Base-by-base conservation (phyloP, 73 alveolate species). In the Durusdinium trenchii region DNA sequence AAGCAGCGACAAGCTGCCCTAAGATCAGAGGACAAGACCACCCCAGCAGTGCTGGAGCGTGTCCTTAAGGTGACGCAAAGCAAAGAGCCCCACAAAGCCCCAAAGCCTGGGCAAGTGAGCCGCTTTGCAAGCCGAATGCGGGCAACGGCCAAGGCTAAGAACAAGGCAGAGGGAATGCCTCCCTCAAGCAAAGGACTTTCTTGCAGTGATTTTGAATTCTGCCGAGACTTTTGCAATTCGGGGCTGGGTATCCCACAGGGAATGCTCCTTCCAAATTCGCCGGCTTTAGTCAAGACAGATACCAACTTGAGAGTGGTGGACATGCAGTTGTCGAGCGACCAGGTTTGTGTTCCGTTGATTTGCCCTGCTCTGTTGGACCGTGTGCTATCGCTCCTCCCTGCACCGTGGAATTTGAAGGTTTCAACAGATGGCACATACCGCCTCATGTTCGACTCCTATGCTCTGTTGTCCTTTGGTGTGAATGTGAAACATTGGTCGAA, bases 361-460 rank as follows among this genome's bases (percentile, higher is more conserved):
- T 71, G 47, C 35, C 84, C 84, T 18, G 84, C 84, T 43, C 35
- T 71, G 48, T 43, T 71, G 2, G 48, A 71, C 84, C 84, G 48
- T 36, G 84, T 71, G 46, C 35, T 71, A 36, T 12, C 69, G 23
- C 47, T 71, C 12, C 47, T 71, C 23, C 45, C 45, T 1, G 47
- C 20, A 42, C 83, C 83, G 36, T 69, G 83, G 83, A 69, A 69
- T 69, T 69, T 69, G 47, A 69, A 69, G 83, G 32, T 69, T n/a
- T 69, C 83, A 23, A n/a, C 83, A 0, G 83, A 69, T 0, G 83
- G 83, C 82, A 69, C 36, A 35, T 69, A 69, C 82, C 82, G 82
- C 43, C 28, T 69, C 43, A 18, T 69, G 43, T 69, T 18, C 16
- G 82, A 69, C 26, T 57, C 71, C 71, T 60, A 60, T 32, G 73